phyloP scores from a whole-genome alignment of 768 basidiomycete species.

The Artomyces pyxidatus region DNA sequence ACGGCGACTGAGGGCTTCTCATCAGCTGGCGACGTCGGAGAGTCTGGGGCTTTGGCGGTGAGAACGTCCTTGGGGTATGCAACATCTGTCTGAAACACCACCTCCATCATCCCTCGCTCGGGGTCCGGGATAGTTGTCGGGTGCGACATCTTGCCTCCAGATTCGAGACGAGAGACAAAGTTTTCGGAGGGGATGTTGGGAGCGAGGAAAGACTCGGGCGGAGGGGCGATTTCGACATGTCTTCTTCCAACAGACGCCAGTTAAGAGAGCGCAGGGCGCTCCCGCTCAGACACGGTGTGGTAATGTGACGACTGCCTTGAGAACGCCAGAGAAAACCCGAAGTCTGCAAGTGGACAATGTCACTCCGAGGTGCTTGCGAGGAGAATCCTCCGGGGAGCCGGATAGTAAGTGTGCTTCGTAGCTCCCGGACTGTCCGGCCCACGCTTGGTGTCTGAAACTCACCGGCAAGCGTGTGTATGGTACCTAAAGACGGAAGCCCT shows the following conservation, averaged over 20 bases:
- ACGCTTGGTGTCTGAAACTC: too few species aligned
- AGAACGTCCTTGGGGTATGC: background rate
- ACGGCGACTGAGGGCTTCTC: conserved; percentile 1
- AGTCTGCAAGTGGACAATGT: conserved; percentile 1
- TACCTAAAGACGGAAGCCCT: too few species aligned
- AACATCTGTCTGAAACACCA: background rate
- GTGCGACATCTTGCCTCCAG: background rate
- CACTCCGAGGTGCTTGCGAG: conserved; percentile 11
- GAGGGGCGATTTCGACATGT: background rate
- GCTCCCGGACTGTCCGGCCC: too few species aligned
- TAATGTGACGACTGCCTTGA: conserved; percentile 1
- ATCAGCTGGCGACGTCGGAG: background rate
- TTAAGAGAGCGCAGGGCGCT: too few species aligned
- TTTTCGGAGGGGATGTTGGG: conserved; percentile 4
- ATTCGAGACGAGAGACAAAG: conserved; percentile 3
- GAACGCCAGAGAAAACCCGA: conserved; percentile 10
- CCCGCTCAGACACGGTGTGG: conserved; percentile 9
- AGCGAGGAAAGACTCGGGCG: background rate
- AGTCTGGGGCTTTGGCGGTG: background rate
- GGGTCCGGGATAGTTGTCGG: background rate
- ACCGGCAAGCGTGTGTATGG: too few species aligned
- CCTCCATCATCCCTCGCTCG: conserved; percentile 6
- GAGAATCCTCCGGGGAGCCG: background rate
- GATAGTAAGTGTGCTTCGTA: too few species aligned
- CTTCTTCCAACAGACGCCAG: too few species aligned